These are phyloP conservation scores for Acephala macrosclerotiorum DNA, from an alignment of 2,329 filamentous ascomycete species.

Conservation along the genomic window DNA sequence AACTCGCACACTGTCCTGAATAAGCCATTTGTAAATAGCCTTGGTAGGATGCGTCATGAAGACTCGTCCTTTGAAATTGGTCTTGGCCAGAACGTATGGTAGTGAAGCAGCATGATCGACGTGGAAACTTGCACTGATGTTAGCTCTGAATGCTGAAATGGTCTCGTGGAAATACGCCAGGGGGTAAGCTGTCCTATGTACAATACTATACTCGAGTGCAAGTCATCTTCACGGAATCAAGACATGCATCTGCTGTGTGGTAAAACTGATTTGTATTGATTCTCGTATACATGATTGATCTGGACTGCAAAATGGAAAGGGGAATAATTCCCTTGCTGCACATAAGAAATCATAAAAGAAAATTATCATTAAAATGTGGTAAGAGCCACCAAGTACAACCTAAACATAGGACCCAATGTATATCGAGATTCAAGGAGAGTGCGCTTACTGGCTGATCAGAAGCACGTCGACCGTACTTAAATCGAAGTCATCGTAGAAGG, in stretches of 20 bases:
- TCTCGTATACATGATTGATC: conserved; percentile 47
- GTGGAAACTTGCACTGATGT: conserved; percentile 77
- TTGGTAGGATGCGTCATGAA: conserved; percentile 99
- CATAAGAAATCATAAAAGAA: too few relatives aligned
- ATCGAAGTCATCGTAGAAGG: conserved; percentile 99
- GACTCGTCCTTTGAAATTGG: conserved; percentile 93
- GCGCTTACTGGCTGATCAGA: conserved; percentile 97
- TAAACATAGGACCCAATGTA: conserved; percentile 1
- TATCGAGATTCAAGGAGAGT: conserved; percentile 13
- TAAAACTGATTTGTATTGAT: conserved; percentile 53
- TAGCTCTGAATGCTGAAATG: conserved; percentile 23
- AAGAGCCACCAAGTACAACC: not conserved
- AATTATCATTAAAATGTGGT: not conserved
- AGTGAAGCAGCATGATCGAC: conserved; percentile 98
- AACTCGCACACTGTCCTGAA: conserved; percentile 94
- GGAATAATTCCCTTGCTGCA: not conserved
- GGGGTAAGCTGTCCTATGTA: conserved; percentile 38
- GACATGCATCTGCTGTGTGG: conserved; percentile 42
- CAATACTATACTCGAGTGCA: conserved; percentile 34
- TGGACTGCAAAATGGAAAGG: conserved; percentile 20
- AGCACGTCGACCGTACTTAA: conserved; percentile 96
- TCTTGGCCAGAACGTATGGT: conserved; percentile 96
- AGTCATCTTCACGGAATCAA: conserved; percentile 45
- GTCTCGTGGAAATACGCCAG: too few relatives aligned
- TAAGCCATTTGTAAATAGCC: conserved; percentile 99